These are phyloP conservation scores for Debaryomyces nepalensis DNA, from an alignment of 1,139 yeast genomes.

Conservation along the genomic window DNA sequence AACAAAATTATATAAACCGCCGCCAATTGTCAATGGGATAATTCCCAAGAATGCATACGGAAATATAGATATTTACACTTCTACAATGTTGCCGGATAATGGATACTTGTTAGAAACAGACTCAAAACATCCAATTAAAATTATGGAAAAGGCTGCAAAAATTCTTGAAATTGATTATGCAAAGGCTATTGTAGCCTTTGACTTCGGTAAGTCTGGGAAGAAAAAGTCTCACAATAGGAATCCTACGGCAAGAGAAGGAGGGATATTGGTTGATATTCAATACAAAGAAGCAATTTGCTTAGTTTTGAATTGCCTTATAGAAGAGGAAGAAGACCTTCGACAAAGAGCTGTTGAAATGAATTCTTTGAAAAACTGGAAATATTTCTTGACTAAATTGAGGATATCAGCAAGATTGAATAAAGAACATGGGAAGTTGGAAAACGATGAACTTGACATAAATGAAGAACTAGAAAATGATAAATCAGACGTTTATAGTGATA, in stretches of 20 bases:
- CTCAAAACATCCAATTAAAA: slow-evolving; percentile 39
- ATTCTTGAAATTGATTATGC: slow-evolving; percentile 78
- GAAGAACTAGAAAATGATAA: slow-evolving; percentile 10
- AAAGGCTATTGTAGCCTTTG: slow-evolving; percentile 85
- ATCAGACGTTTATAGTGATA: slow-evolving; percentile 13
- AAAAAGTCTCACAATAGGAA: slow-evolving; percentile 35
- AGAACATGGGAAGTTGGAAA: slow-evolving; percentile 56
- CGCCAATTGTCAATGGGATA: slow-evolving; percentile 63
- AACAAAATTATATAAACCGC: slow-evolving; percentile 72
- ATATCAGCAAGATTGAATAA: slow-evolving; percentile 69
- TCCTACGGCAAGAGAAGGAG: slow-evolving; percentile 73
- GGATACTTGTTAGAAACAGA: slow-evolving; percentile 57
- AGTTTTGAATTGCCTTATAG: slow-evolving; percentile 58
- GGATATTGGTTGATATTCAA: slow-evolving; percentile 72
- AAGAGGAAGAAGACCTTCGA: slow-evolving; percentile 57
- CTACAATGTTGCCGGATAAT: slow-evolving; percentile 82
- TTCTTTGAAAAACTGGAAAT: slow-evolving; percentile 75
- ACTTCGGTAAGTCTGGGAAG: slow-evolving; percentile 48
- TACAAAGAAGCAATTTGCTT: slow-evolving; percentile 66
- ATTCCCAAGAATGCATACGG: slow-evolving; percentile 80
- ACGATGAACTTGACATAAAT: slow-evolving; percentile 1
- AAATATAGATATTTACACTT: slow-evolving; percentile 77
- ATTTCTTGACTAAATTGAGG: slow-evolving; percentile 69
- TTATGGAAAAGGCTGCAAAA: slow-evolving; percentile 71
- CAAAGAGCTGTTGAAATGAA: slow-evolving; percentile 49